Conservation (phyloP, 768 basidiomycete genomes). For the Strobilomyces echinocephalus region DNA sequence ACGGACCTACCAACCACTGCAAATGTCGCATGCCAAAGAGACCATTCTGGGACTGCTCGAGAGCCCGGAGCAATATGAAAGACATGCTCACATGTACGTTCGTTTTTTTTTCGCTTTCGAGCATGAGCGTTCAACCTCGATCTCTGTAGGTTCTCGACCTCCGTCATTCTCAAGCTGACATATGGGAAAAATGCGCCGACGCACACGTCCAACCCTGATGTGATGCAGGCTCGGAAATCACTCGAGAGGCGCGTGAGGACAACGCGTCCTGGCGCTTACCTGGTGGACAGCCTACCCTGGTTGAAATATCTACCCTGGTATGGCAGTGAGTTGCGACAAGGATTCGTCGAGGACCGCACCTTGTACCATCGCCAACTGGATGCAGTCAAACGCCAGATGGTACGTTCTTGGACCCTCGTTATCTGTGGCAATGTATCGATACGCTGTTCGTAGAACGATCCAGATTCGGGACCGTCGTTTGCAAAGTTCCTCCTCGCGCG, state of each 20-base stretch:
- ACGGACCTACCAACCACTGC: conserved; percentile 39
- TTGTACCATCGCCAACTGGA: conserved; percentile 46
- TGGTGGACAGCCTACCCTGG: conserved; percentile 32
- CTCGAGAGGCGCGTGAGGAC: conserved; percentile 17
- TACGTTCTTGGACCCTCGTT: conserved; percentile 7
- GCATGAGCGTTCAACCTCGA: neutral
- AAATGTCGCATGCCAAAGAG: conserved; percentile 31
- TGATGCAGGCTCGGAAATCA: conserved; percentile 17
- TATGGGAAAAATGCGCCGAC: conserved; percentile 19
- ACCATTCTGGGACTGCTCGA: conserved; percentile 41
- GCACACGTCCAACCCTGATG: conserved; percentile 13
- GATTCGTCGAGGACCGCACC: conserved; percentile 44
- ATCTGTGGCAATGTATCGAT: neutral
- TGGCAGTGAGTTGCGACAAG: conserved; percentile 46
- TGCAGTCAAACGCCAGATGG: conserved; percentile 41
- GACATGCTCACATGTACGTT: conserved; percentile 29
- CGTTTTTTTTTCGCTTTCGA: conserved; percentile 35
- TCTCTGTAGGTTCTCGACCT: conserved; percentile 14
- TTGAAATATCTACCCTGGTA: conserved; percentile 53
- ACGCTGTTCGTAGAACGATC: conserved; percentile 1
- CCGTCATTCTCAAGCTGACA: conserved; percentile 13
- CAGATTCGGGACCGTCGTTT: conserved; percentile 39
- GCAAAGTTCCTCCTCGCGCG: conserved; percentile 49
- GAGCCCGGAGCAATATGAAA: conserved; percentile 4
- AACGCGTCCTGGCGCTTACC: conserved; percentile 28